Evolutionary conservation across 805 yeast species (phyloP).

Genomic region (Cephaloascus albidus): DNA sequence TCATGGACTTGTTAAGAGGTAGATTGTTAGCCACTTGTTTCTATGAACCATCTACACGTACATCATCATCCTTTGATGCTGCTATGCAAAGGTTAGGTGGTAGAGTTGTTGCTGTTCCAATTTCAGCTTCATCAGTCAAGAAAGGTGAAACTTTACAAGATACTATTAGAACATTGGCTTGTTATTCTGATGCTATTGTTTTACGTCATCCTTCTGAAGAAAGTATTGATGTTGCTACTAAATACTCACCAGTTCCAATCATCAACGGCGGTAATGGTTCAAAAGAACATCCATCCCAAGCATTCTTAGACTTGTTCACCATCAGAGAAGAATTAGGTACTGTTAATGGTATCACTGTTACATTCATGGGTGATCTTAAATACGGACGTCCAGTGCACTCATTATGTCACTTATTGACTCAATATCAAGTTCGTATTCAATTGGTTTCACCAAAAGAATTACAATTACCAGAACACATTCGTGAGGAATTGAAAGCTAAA

Average conservation of each 20-base stretch:
- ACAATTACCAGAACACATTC: conserved; percentile 68
- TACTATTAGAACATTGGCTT: conserved; percentile 88
- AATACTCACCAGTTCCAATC: conserved; percentile 94
- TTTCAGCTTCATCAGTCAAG: conserved; percentile 86
- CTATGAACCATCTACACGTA: conserved; percentile 97
- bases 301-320: conserved; percentile 93
- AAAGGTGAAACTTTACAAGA: conserved; percentile 98
- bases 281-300: conserved; percentile 98
- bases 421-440: conserved; percentile 88
- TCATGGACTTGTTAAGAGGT: conserved; percentile 82
- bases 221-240: conserved; percentile 90
- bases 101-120: conserved; percentile 80
- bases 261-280: conserved; percentile 98
- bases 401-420: conserved; percentile 78
- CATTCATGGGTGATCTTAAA: conserved; percentile 98
- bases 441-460: conserved; percentile 87
- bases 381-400: conserved; percentile 99
- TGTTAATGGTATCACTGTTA: conserved; percentile 94
- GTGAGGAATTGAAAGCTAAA: conserved; percentile 51
- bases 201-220: conserved; percentile 93
- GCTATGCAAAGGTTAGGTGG: conserved; percentile 99
- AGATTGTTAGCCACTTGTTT: conserved; percentile 90
- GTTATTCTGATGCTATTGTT: conserved; percentile 95
- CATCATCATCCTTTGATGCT: conserved; percentile 94
- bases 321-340: conserved; percentile 98